phyloP scores from a whole-genome alignment of 805 yeast genomes.

The Cyberlindnera americana region DNA sequence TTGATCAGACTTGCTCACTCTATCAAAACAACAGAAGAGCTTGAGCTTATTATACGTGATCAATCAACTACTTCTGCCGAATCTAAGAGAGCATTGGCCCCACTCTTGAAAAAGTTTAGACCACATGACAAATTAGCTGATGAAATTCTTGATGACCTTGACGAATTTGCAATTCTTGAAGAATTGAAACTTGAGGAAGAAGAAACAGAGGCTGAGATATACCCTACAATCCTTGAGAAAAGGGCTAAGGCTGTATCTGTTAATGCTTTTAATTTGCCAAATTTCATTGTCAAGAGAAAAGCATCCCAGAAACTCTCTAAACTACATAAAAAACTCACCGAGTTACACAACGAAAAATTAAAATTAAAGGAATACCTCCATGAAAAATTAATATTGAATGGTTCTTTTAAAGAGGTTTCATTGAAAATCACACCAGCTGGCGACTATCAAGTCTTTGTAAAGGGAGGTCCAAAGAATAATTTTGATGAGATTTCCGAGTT shows the following conservation, averaged over 20 bases:
- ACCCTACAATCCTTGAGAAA: constrained; percentile 13
- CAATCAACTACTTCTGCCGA: constrained; percentile 28
- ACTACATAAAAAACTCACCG: constrained; percentile 8
- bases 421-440: constrained; percentile 40
- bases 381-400: constrained; percentile 19
- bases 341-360: constrained; percentile 5
- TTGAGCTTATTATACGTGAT: constrained; percentile 23
- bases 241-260: background rate
- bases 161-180: constrained; percentile 33
- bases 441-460: constrained; percentile 47
- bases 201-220: constrained; percentile 12
- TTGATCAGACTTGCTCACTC: constrained; percentile 42
- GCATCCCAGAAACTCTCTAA: constrained; percentile 9
- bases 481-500: constrained; percentile 6
- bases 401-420: constrained; percentile 30
- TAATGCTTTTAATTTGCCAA: background rate
- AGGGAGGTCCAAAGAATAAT: constrained; percentile 24
- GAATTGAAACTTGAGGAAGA: constrained; percentile 25
- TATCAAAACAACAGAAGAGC: constrained; percentile 32
- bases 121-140: constrained; percentile 41
- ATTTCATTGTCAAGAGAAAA: constrained; percentile 9
- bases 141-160: constrained; percentile 40
- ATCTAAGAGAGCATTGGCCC: constrained; percentile 23
- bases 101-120: constrained; percentile 23
- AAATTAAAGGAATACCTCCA: constrained; percentile 6